These are phyloP conservation scores for Berberis thunbergii DNA, from an alignment of 164 flowering plant genomes.

Conservation along the genomic window DNA sequence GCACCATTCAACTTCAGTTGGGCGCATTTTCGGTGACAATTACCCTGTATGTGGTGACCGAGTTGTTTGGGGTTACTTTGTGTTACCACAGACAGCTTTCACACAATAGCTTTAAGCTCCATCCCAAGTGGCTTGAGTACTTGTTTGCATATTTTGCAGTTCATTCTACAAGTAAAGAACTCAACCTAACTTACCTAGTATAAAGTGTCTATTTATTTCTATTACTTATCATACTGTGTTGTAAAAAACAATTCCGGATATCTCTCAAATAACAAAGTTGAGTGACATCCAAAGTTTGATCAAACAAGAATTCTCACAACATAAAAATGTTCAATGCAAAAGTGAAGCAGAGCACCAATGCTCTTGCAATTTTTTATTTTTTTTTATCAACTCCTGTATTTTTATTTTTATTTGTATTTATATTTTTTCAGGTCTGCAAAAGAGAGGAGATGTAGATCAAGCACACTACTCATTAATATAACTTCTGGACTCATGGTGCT, in stretches of 20 bases:
- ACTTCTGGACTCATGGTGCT: no score
- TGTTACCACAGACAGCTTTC: slow-evolving; percentile 67
- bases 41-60: slow-evolving; percentile 44
- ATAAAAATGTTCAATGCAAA: no score
- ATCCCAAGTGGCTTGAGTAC: slow-evolving; percentile 24
- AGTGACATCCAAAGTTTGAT: no score
- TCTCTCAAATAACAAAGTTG: no score
- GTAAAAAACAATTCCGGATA: neutral
- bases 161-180: slow-evolving; percentile 44
- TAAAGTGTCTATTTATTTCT: neutral
- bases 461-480: no score
- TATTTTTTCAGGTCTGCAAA: no score
- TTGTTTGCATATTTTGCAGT: slow-evolving; percentile 35
- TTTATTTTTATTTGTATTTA: no score
- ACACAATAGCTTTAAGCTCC: slow-evolving; percentile 54
- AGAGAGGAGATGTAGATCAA: no score
- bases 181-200: neutral
- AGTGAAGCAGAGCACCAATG: no score
- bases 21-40: slow-evolving; percentile 45
- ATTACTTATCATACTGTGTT: neutral
- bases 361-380: neutral
- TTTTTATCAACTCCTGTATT: neutral
- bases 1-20: slow-evolving; percentile 26
- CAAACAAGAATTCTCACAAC: no score
- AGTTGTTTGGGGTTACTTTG: slow-evolving; percentile 61